Base-by-base conservation (phyloP, 176 grass and related monocot species). In the bread wheat (Triticum aestivum) region DNA sequence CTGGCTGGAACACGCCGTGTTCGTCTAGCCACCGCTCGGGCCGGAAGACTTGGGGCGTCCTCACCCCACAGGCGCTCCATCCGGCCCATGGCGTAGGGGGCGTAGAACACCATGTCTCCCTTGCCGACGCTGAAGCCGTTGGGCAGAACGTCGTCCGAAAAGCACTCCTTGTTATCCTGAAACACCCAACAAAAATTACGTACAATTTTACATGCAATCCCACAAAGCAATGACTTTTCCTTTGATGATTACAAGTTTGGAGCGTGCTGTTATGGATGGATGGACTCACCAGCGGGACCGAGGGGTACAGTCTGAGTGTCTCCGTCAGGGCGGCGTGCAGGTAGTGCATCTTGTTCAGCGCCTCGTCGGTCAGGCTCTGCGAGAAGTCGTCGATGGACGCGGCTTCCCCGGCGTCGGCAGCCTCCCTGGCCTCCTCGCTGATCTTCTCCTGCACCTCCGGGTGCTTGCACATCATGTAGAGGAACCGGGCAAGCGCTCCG, bases 81-180 rank as follows among this genome's bases (percentile, higher is more conserved):
- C 73, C 94, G 73, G 5, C 92, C 92, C 94, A 97, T 97, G 0
- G 94, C 77, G 39, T 94, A 97, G 0, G 88, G 92, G 11, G 87
- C n/a, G 65, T 89, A 97, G 86, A 77, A 86, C 61, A 94, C 90
- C 21, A 94, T 88, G 70, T 94, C 92, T 0, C 92, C 92, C 83
- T 89, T 91, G n/a, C 79, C 29, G 49, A 97, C 78, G 65, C 69
- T 80, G 1, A 82, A 92, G 0, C 94, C 92, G 62, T 90, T 77
- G 7, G 90, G 92, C 29, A 91, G 32, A 1, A 90, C 77, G 13
- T 97, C 94, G 18, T 91, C 90, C 0, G 80, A 75, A 13, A 97
- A 94, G 33, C 94, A 94, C 79, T 89, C 79, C 92, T 92, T 94
- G 52, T 86, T 85, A 1, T 97, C 83, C 92, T 97, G 80, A 17